Conservation (phyloP, 768 basidiomycete species). For the Vishniacozyma victoriae region DNA sequence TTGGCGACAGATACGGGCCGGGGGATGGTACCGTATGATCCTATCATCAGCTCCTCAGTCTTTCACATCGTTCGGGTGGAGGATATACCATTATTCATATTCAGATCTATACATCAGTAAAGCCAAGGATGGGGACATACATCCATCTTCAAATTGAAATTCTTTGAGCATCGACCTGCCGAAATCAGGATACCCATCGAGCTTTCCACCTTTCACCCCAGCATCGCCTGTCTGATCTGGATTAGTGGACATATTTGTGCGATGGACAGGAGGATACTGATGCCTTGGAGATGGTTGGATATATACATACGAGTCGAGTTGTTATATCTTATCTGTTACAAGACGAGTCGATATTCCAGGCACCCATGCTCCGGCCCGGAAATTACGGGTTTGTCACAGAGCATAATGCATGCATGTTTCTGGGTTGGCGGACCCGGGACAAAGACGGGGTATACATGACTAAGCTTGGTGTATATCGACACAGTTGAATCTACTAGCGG, state of each 20-base stretch:
- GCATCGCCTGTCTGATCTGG: conserved; percentile 1
- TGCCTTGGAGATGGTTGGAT: too few species aligned
- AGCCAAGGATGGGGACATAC: conserved; percentile 7
- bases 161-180: conserved; percentile 44
- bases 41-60: conserved; percentile 6
- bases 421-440: too few species aligned
- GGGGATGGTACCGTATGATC: conserved; percentile 47
- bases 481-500: too few species aligned
- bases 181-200: conserved; percentile 36
- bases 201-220: conserved; percentile 4
- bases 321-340: too few species aligned
- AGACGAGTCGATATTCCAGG: too few species aligned
- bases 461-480: too few species aligned
- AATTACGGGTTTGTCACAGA: too few species aligned
- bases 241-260: background rate
- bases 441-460: too few species aligned
- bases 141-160: conserved; percentile 43
- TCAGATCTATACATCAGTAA: background rate
- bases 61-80: background rate
- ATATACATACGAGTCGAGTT: too few species aligned
- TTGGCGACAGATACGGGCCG: conserved; percentile 40
- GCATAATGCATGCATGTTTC: too few species aligned
- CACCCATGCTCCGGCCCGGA: too few species aligned
- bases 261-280: too few species aligned
- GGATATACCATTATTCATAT: background rate